These are phyloP conservation scores for Calonectria multiphialidica DNA, from an alignment of 2,329 filamentous ascomycete species.

Conservation along the genomic window DNA sequence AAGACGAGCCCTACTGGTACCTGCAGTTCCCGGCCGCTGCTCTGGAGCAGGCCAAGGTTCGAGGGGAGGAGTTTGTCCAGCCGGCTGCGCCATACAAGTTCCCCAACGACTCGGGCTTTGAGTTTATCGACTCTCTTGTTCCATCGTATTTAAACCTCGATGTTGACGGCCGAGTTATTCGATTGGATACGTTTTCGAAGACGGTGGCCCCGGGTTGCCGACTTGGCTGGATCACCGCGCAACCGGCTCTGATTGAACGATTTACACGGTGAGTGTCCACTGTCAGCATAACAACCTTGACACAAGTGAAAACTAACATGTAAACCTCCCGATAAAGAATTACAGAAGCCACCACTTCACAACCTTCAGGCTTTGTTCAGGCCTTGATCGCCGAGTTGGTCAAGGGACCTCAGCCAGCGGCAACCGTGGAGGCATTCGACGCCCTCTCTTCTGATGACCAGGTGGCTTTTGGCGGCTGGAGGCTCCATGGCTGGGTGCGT, in stretches of 20 bases:
- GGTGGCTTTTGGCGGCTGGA: slow-evolving; percentile 72
- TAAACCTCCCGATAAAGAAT: slow-evolving; percentile 61
- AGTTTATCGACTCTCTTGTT: slow-evolving; percentile 85
- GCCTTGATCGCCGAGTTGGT: slow-evolving; percentile 82
- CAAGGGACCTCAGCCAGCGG: slow-evolving; percentile 73
- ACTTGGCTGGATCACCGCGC: slow-evolving; percentile 90
- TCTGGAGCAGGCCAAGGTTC: slow-evolving; percentile 61
- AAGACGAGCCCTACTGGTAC: slow-evolving; percentile 98
- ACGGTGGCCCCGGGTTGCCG: slow-evolving; percentile 91
- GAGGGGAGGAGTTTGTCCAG: slow-evolving; percentile 49
- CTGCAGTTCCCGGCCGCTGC: slow-evolving; percentile 86
- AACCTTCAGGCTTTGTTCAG: slow-evolving; percentile 92
- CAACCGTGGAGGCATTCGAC: slow-evolving; percentile 54
- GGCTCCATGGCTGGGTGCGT: slow-evolving; percentile 87
- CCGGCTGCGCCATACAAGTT: slow-evolving; percentile 46
- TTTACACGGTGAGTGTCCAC: slow-evolving; percentile 56
- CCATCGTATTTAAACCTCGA: slow-evolving; percentile 88
- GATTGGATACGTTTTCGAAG: slow-evolving; percentile 95
- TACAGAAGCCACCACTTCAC: slow-evolving; percentile 82
- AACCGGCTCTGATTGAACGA: slow-evolving; percentile 82
- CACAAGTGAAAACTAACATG: slow-evolving; percentile 15
- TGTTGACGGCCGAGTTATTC: slow-evolving; percentile 86
- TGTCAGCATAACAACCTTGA: neutral
- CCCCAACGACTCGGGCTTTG: slow-evolving; percentile 69
- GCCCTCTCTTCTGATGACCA: slow-evolving; percentile 62